Conservation (phyloP, 2,329 filamentous ascomycete genomes). For the Nothopassalora personata region DNA sequence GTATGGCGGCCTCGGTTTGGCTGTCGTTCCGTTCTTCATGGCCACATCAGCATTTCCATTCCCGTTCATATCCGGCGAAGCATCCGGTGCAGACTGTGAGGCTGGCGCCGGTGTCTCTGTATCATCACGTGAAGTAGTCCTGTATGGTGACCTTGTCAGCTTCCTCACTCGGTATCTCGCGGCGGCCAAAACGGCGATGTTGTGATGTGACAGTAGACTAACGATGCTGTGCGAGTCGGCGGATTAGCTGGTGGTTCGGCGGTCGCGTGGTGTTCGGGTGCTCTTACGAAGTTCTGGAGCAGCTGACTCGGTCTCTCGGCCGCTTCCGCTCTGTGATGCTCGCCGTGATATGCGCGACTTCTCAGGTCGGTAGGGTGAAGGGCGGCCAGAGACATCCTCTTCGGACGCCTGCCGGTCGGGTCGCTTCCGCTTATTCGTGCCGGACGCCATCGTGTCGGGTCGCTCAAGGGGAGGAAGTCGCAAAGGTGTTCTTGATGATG, state of each 20-base stretch:
- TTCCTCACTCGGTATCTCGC: slow-evolving; percentile 2
- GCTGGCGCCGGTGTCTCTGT: slow-evolving; percentile 9
- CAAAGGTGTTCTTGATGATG: neutral
- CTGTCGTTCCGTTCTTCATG: neutral
- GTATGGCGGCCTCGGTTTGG: slow-evolving; percentile 42
- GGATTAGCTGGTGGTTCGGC: neutral
- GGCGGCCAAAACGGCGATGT: neutral
- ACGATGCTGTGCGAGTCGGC: slow-evolving; percentile 4
- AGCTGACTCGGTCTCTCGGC: slow-evolving; percentile 5
- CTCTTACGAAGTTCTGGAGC: slow-evolving; percentile 10
- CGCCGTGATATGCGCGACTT: slow-evolving; percentile 45
- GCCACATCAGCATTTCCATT: slow-evolving; percentile 10
- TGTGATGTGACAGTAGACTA: neutral
- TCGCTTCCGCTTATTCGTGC: slow-evolving; percentile 51
- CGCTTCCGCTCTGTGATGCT: slow-evolving; percentile 28
- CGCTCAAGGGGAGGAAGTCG: neutral
- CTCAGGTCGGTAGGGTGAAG: slow-evolving; percentile 49
- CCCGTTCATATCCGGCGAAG: neutral
- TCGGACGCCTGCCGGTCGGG: slow-evolving; percentile 42
- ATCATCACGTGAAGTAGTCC: slow-evolving; percentile 7
- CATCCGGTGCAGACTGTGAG: neutral
- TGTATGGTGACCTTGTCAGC: slow-evolving; percentile 7
- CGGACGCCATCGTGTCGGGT: slow-evolving; percentile 25
- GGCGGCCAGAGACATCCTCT: slow-evolving; percentile 39
- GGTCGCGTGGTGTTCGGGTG: neutral